Evolutionary conservation across 495 filamentous ascomycete genomes (phyloP).

Genomic region (Annulohypoxylon maeteangense): DNA sequence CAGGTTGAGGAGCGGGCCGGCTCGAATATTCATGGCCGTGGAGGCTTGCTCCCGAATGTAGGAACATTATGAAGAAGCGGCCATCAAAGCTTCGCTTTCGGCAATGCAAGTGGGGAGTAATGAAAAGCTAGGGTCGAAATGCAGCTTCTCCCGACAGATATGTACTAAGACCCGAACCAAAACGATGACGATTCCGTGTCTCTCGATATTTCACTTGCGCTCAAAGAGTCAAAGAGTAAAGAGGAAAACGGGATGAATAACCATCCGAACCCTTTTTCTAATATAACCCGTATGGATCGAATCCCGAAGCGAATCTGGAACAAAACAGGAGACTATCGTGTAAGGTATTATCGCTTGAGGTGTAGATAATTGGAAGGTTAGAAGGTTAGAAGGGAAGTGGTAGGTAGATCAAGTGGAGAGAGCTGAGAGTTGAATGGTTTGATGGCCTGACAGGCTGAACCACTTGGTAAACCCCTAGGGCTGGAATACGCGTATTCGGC

Average conservation of each 20-base stretch:
- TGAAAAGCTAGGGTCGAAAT: constrained; percentile 27
- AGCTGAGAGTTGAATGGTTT: constrained; percentile 26
- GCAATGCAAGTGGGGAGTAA: constrained; percentile 17
- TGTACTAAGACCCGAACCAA: constrained; percentile 18
- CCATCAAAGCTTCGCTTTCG: constrained; percentile 35
- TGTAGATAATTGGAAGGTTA: constrained; percentile 14
- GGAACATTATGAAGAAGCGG: constrained; percentile 53
- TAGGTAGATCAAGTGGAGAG: constrained; percentile 41
- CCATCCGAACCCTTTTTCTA: not conserved
- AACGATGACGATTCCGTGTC: constrained; percentile 14
- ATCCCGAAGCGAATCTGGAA: constrained; percentile 6
- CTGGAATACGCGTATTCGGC: constrained; percentile 29
- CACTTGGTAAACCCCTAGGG: constrained; percentile 18
- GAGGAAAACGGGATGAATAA: not conserved
- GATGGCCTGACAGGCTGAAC: constrained; percentile 36
- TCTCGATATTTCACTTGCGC: constrained; percentile 2
- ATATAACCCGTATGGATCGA: not conserved
- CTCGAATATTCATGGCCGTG: constrained; percentile 68
- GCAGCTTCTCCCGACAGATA: constrained; percentile 19
- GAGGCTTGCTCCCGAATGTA: constrained; percentile 60
- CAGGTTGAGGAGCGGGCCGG: constrained; percentile 51
- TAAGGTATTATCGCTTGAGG: constrained; percentile 12
- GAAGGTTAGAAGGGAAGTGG: constrained; percentile 21
- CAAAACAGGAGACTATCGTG: constrained; percentile 1
- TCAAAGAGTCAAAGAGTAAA: not conserved